Conservation (phyloP, 2,329 filamentous ascomycete species). For the Alternaria arborescens region DNA sequence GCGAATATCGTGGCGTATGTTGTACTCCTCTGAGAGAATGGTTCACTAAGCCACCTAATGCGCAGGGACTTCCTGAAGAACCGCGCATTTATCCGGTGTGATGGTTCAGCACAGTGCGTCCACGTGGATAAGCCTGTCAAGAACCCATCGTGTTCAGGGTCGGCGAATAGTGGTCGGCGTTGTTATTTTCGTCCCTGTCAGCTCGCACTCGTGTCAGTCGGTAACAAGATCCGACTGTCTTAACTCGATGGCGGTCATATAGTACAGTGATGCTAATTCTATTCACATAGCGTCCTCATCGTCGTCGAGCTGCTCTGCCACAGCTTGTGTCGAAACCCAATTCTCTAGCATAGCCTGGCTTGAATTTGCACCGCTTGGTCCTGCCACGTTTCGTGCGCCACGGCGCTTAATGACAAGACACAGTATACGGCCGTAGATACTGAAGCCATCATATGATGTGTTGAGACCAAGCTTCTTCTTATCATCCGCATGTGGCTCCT, state of each 20-base stretch:
- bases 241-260: constrained; percentile 5
- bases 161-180: constrained; percentile 7
- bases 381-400: constrained; percentile 43
- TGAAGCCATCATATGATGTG: constrained; percentile 93
- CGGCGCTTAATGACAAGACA: constrained; percentile 87
- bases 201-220: constrained; percentile 28
- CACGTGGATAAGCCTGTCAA: constrained; percentile 33
- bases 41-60: constrained; percentile 17
- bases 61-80: constrained; percentile 21
- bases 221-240: constrained; percentile 16
- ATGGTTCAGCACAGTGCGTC: constrained; percentile 32
- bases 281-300: constrained; percentile 48
- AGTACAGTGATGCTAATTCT: neutral
- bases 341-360: constrained; percentile 54
- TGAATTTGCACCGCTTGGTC: constrained; percentile 32
- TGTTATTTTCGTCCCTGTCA: constrained; percentile 26
- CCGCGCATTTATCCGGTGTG: constrained; percentile 29
- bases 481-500: constrained; percentile 72
- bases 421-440: constrained; percentile 90
- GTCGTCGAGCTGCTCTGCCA: constrained; percentile 43
- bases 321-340: constrained; percentile 56
- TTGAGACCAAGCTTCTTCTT: constrained; percentile 92
- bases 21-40: constrained; percentile 16
- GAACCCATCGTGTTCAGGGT: constrained; percentile 13
- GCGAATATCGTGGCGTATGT: constrained; percentile 13